Percentiles rank a stretch among this genome's conserved stretches.
phyloP scores from a whole-genome alignment of 192 early-diverging fungal species.

The Coemansia sp. region DNA sequence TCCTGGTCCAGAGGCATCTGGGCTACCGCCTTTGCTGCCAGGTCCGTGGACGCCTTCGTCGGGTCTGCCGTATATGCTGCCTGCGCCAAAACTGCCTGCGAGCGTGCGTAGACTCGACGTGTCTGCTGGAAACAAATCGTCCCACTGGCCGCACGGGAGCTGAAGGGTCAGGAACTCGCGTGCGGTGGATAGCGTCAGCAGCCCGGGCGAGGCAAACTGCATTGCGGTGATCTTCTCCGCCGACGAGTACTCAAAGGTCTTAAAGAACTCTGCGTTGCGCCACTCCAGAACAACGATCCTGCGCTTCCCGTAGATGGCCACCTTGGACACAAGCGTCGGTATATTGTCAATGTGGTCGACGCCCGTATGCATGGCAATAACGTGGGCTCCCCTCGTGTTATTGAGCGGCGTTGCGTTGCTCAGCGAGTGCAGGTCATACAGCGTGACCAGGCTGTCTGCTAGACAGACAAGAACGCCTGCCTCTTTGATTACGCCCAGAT shows the following conservation, averaged over 20 bases:
- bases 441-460: constrained; percentile 69
- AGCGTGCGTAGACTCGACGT: constrained; percentile 46
- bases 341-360: constrained; percentile 67
- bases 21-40: not conserved
- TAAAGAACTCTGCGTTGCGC: constrained; percentile 70
- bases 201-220: constrained; percentile 71
- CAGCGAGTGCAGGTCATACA: constrained; percentile 75
- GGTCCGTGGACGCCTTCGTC: not conserved
- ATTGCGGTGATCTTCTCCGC: constrained; percentile 73
- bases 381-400: constrained; percentile 73
- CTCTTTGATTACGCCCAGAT: constrained; percentile 74
- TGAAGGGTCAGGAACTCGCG: constrained; percentile 54
- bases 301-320: constrained; percentile 71
- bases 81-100: constrained; percentile 17
- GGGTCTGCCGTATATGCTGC: not conserved
- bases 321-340: constrained; percentile 68
- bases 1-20: not conserved
- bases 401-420: constrained; percentile 64
- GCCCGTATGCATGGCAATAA: constrained; percentile 72
- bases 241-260: constrained; percentile 69
- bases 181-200: constrained; percentile 56
- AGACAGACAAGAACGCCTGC: constrained; percentile 70
- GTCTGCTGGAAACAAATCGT: constrained; percentile 54
- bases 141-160: constrained; percentile 49
- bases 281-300: constrained; percentile 74